Evolutionary conservation across 2,329 filamentous ascomycete species (phyloP), one percentile per base, ranked within the genome.

Genomic region (Hymenoscyphus repandus): DNA sequence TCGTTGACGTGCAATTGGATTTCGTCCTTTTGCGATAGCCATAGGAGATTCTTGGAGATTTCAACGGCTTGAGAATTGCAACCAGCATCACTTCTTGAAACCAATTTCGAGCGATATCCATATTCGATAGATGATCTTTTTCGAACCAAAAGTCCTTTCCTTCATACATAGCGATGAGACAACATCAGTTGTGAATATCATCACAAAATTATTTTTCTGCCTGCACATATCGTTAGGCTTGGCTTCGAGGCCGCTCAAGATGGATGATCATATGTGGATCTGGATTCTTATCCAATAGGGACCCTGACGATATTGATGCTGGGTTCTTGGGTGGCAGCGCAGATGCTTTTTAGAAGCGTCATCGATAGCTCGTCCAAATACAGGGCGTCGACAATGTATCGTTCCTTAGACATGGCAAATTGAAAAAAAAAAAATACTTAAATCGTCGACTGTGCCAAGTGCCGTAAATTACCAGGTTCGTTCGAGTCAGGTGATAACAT

Each of bases 1-100:
- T 30, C 43, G 30, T 49, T 38, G 44, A 32, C 31, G 39, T 40
- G 31, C 46, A 32, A 34, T 41, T 38, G 45, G 45, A 47, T 20
- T 10, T 40, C 36, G 34, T 6, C 15, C 17, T 41, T 47, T 40
- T 31, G 22, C 39, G 39, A 47, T 30, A 17, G 13, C 4, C 22
- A 27, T 27, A 27, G 22, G 4, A 7, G 22, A 42, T 13, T 22
- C 22, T 12, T 42, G 22, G 34, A 37, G 4, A 9, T 37, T 37
- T 13, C 34, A 11, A 5, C 10, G 34, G 34, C 34, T 9, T 4
- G 10, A 13, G 34, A 37, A 13, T 37, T 37, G 15, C 15, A 37
- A 37, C 10, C 34, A 13, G 5, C 12, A 5, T 37, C 34, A 37
- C 12, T 37, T 37, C 34, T 37, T 37, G 12, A 13, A 4, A 27